Conservation (phyloP, 768 basidiomycete genomes). For the Lactarius hatsudake region DNA sequence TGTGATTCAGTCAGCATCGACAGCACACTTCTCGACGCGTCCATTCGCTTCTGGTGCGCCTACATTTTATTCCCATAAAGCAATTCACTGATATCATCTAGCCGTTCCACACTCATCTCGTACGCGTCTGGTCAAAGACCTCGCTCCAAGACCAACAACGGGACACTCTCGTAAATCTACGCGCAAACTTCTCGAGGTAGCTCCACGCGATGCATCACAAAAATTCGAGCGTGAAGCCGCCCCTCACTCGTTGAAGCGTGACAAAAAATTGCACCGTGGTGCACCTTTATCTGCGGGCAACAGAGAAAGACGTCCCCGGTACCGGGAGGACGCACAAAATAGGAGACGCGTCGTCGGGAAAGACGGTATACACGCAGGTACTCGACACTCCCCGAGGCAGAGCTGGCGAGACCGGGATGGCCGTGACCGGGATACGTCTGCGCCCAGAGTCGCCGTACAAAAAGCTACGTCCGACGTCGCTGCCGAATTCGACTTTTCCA, state of each 20-base stretch:
- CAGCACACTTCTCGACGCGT: neutral
- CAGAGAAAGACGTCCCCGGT: neutral
- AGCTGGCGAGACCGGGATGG: neutral
- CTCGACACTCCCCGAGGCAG: neutral
- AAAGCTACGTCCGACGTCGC: conserved; percentile 25
- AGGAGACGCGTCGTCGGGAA: neutral
- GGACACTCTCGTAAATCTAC: conserved; percentile 8
- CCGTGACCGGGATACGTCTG: neutral
- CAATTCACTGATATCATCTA: conserved; percentile 31
- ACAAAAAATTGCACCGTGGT: neutral
- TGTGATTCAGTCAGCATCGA: neutral
- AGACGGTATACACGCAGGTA: neutral
- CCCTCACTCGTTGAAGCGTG: conserved; percentile 3
- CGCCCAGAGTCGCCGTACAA: neutral
- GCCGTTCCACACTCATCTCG: conserved; percentile 34
- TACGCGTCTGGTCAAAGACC: conserved; percentile 27
- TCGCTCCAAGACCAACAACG: conserved; percentile 12
- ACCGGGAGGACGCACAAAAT: neutral
- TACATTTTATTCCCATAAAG: neutral
- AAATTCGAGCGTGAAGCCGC: conserved; percentile 11
- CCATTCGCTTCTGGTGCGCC: conserved; percentile 15
- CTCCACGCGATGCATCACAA: conserved; percentile 8
- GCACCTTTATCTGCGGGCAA: neutral
- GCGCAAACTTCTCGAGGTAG: conserved; percentile 23
- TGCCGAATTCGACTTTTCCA: conserved; percentile 40